Evolutionary conservation across 371 early-diverging fungal species (phyloP), one percentile per base, ranked within the genome.

Genomic region (Lichtheimia ornata): DNA sequence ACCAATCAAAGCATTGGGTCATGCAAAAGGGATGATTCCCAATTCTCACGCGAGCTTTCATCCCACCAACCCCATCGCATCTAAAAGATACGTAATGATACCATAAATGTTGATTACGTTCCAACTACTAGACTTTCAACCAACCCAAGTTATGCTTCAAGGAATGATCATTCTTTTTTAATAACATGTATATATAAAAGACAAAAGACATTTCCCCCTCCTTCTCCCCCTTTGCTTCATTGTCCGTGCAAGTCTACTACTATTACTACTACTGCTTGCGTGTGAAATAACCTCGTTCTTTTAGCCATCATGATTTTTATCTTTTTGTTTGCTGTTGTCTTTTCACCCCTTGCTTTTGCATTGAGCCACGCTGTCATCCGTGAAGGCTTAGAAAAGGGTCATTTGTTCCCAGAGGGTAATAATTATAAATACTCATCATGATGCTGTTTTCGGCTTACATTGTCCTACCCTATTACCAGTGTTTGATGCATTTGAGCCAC

Each of bases 351-450:
- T 54, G 54, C 54, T 6, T 59, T 27, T n/a, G 59, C 59, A 6
- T 18, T 50, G 5, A 53, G 35, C n/a, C 14, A 17, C 20, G 41
- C 42, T 20, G 44, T 28, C 20, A 47, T 66, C 27, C 47, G 44
- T 27, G 28, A 61, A 11, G 50, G 27, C 2, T 52, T 66, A 15
- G 44, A 49, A 42, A 50, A 62, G n/a, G 66, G 50, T 24, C 35
- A 42, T 14, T 50, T 66, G 40, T 42, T 62, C 20, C 66, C 66
- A 24, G 62, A 62, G 50, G 66, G 66, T 66, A 58, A 61, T 5
- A 47, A 18, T 22, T 22, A 22, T 22, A 5, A 47, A 22, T 47
- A 2, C 2, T 47, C 18, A 47, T 22, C 18, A 47, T 47, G 1
- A 47, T 27, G 6, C 40, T 50, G 17, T 42, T 35, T 35, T 11